Evolutionary conservation across 1,139 yeast genomes (phyloP).

Genomic region (Zygosaccharomyces pseudobailii): DNA sequence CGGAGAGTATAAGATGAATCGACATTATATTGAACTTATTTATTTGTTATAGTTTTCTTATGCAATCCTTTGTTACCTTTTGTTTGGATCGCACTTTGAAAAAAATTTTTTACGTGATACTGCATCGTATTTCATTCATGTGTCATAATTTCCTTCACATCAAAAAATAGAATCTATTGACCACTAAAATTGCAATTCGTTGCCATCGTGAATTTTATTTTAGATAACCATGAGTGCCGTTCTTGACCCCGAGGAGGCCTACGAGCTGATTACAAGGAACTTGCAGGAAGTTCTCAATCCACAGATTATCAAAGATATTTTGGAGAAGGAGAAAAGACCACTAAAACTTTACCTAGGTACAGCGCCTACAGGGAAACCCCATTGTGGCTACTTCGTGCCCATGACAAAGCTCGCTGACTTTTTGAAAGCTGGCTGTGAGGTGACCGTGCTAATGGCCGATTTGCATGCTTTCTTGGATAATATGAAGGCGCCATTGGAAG

Average conservation of each 20-base stretch:
- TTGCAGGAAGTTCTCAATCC: constrained; percentile 89
- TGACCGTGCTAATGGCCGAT: constrained; percentile 90
- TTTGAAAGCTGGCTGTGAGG: constrained; percentile 93
- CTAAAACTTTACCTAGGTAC: constrained; percentile 93
- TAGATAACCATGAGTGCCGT: constrained; percentile 8
- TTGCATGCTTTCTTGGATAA: constrained; percentile 95
- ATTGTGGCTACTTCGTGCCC: constrained; percentile 97
- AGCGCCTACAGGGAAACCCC: constrained; percentile 96
- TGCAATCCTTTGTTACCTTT: no score
- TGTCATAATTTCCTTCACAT: no score
- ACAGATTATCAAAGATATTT: constrained; percentile 78
- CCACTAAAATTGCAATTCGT: no score
- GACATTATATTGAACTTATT: no score
- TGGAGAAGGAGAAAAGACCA: constrained; percentile 78
- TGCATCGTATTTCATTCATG: no score
- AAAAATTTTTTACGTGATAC: no score
- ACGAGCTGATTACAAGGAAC: constrained; percentile 72
- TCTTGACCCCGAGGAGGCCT: constrained; percentile 57
- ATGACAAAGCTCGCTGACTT: constrained; percentile 96
- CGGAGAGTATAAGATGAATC: no score
- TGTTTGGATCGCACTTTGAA: no score
- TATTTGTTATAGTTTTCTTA: no score
- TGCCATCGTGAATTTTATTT: not conserved
- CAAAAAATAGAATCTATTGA: no score
- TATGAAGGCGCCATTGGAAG: constrained; percentile 97